Percentiles rank a stretch among this genome's conserved stretches.
Evolutionary conservation across 208 protist genomes (phyloP).

Genomic region (Leishmania gerbilli): DNA sequence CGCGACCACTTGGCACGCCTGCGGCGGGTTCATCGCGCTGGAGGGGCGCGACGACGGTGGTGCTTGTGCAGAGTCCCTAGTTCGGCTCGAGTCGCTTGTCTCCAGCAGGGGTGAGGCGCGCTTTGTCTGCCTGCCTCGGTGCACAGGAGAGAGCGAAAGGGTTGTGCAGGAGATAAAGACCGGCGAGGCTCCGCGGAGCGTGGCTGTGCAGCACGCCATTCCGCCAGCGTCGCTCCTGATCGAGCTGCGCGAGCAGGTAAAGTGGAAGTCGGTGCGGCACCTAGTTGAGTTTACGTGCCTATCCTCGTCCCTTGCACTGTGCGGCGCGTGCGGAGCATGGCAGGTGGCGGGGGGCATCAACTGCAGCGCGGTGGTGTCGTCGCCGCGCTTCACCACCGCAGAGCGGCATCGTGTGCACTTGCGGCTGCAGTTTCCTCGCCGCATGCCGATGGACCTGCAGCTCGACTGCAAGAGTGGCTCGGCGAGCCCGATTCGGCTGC

Average conservation of each 20-base stretch:
- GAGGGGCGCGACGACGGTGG: not conserved
- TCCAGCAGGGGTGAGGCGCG: constrained; percentile 22
- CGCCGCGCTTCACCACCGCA: constrained; percentile 40
- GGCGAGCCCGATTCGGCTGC: constrained; percentile 22
- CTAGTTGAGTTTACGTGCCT: constrained; percentile 30
- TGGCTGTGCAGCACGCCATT: not conserved
- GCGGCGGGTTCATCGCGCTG: constrained; percentile 25
- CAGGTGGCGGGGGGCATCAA: constrained; percentile 25
- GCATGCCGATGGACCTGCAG: constrained; percentile 36
- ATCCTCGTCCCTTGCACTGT: constrained; percentile 22
- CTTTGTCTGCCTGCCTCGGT: constrained; percentile 26
- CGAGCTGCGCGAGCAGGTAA: constrained; percentile 26
- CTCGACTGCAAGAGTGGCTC: constrained; percentile 44
- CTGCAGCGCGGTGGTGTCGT: constrained; percentile 21
- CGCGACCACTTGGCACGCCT: not conserved
- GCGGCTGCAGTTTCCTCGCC: constrained; percentile 40
- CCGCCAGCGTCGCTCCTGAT: constrained; percentile 19
- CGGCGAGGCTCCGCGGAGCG: not conserved
- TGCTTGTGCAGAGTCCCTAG: not conserved
- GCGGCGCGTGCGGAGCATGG: not conserved
- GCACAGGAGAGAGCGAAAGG: constrained; percentile 3
- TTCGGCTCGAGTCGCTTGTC: constrained; percentile 21
- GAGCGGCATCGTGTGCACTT: constrained; percentile 65
- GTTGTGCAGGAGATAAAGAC: constrained; percentile 12
- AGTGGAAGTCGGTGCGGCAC: constrained; percentile 30